These are phyloP conservation scores for Coemansia sp. DNA, from an alignment of 192 early-diverging fungal genomes.

Conservation along the genomic window DNA sequence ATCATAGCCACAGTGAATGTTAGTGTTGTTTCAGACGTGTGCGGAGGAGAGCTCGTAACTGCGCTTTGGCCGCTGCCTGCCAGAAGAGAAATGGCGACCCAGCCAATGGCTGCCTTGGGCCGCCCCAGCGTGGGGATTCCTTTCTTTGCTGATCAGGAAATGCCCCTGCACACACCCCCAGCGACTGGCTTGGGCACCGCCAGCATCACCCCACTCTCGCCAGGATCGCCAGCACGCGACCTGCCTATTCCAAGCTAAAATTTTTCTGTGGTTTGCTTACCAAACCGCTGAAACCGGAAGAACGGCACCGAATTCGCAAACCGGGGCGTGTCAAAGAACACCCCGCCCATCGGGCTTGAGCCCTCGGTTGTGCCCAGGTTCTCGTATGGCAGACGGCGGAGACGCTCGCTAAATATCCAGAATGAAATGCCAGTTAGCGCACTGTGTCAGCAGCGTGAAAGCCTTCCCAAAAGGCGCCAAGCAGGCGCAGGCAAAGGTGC, in stretches of 20 bases:
- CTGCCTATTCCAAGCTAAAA: background rate
- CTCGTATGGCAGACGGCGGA: conserved; percentile 47
- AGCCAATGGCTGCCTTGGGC: background rate
- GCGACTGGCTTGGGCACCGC: background rate
- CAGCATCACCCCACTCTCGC: background rate
- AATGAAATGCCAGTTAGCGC: background rate
- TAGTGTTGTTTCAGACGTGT: background rate
- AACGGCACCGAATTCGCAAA: conserved; percentile 54
- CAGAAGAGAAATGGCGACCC: background rate
- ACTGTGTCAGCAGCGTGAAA: background rate
- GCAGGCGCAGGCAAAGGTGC: background rate
- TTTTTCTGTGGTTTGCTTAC: conserved; percentile 16
- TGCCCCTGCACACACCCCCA: background rate
- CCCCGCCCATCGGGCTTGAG: conserved; percentile 46
- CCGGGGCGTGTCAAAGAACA: conserved; percentile 52
- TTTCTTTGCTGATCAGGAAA: conserved; percentile 1
- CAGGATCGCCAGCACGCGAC: conserved; percentile 21
- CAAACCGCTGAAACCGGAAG: conserved; percentile 51
- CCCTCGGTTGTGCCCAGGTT: conserved; percentile 43
- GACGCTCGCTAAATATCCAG: conserved; percentile 34
- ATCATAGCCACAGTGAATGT: conserved; percentile 18
- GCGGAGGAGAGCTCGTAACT: conserved; percentile 1
- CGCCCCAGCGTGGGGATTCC: background rate
- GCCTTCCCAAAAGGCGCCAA: background rate
- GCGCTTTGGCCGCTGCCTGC: background rate